Base-by-base conservation (phyloP, 2,329 filamentous ascomycete species). In the Xylariales sp. region DNA sequence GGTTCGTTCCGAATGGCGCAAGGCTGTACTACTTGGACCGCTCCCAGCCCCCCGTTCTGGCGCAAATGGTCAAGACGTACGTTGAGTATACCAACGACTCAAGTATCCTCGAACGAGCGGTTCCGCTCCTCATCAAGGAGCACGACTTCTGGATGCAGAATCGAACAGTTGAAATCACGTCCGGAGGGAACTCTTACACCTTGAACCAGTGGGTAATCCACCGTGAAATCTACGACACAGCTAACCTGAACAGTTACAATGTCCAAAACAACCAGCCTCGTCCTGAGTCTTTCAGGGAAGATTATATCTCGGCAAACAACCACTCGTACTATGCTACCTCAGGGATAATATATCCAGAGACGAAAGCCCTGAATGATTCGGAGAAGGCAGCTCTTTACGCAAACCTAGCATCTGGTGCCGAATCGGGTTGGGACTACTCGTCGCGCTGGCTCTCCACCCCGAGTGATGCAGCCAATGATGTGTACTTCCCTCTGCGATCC, bases 1-100 rank as follows among this genome's bases (percentile, higher is more conserved):
- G 81, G 9, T 83, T 85, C 52, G 71, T 85, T 4, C 82, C 82
- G 27, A 86, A 86, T 45, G 82, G 81, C 6, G 79, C 78, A n/a
- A 68, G 82, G 11, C 52, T 76, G 19, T 84, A 86, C 64, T 86
- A 84, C 50, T 67, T 83, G 41, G 83, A 85, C 56, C 72, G 82
- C 21, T 83, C 79, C 2, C 81, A 85, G 58, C 82, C 81, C 14
- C 82, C 82, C 2, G 58, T 86, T 33, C 62, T 86, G 38, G 69
- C 81, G 2, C 75, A 79, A 57, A 86, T 86, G 81, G 73, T 85
- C 39, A 74, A 73, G 48, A 61, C 69, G 11, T 86, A 85, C 48
- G 61, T 85, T 24, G 71, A 82, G 44, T 73, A 82, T 54, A 84
- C 80, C 20, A 76, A 81, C 35, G 80, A 86, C 51, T 76, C 72